A percentile compares a stretch with the other conserved stretches of the same genome.
Evolutionary conservation across 2,329 filamentous ascomycete genomes (phyloP).

Genomic region (Metarhizium robertsii): DNA sequence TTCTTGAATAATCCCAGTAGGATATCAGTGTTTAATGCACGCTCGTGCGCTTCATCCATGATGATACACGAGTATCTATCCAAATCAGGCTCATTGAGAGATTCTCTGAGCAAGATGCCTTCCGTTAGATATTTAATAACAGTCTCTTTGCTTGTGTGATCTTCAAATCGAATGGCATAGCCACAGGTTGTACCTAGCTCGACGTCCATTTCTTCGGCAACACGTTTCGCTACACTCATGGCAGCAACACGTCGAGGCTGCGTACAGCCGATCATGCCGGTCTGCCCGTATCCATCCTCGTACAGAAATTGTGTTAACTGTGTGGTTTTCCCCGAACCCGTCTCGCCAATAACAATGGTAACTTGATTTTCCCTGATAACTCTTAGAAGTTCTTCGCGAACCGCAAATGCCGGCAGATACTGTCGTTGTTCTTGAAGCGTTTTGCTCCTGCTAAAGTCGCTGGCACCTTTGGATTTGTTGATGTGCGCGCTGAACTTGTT

Average conservation of each 20-base stretch:
- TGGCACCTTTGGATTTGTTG: slow-evolving; percentile 78
- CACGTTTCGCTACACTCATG: slow-evolving; percentile 98
- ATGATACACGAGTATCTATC: slow-evolving; percentile 98
- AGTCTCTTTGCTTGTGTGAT: slow-evolving; percentile 93
- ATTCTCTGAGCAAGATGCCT: slow-evolving; percentile 87
- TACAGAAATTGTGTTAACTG: slow-evolving; percentile 93
- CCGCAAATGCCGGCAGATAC: slow-evolving; percentile 89
- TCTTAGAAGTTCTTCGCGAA: slow-evolving; percentile 81
- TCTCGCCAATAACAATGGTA: slow-evolving; percentile 92
- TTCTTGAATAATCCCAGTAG: slow-evolving; percentile 98
- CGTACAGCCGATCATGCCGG: slow-evolving; percentile 90
- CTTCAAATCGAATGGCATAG: slow-evolving; percentile 96
- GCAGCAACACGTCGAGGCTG: slow-evolving; percentile 93
- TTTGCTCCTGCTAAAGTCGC: slow-evolving; percentile 89
- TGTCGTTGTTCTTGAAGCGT: slow-evolving; percentile 84
- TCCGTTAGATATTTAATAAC: slow-evolving; percentile 99
- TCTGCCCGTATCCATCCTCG: slow-evolving; percentile 85
- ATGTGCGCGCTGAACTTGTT: slow-evolving; percentile 85
- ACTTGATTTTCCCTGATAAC: slow-evolving; percentile 97
- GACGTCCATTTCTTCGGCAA: slow-evolving; percentile 97
- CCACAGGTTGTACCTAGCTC: slow-evolving; percentile 80
- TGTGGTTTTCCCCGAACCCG: slow-evolving; percentile 94
- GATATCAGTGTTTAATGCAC: slow-evolving; percentile 93
- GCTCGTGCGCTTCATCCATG: slow-evolving; percentile 98
- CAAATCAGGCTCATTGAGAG: slow-evolving; percentile 81